Conservation (phyloP, 768 basidiomycete species). For the Pulveroboletus sp. region DNA sequence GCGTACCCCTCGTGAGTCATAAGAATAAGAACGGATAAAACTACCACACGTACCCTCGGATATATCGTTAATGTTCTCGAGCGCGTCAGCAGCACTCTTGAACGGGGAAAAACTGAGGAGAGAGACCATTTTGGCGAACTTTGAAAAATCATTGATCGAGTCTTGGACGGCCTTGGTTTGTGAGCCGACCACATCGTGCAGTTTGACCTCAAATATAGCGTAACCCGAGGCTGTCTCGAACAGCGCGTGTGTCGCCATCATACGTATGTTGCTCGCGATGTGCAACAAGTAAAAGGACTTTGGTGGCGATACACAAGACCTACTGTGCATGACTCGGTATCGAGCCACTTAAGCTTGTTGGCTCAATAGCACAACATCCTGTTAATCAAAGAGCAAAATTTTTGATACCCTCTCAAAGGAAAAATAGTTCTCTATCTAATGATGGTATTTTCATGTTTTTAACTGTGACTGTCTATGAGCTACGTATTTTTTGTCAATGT, state of each 20-base stretch:
- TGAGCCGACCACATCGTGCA: constrained; percentile 82
- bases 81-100: constrained; percentile 86
- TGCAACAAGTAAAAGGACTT: constrained; percentile 5
- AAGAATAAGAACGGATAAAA: neutral
- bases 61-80: constrained; percentile 94
- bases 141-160: constrained; percentile 79
- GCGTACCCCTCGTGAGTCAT: neutral
- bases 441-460: too few relatives aligned
- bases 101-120: constrained; percentile 90
- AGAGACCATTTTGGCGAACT: constrained; percentile 90
- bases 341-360: too few relatives aligned
- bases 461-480: too few relatives aligned
- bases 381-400: too few relatives aligned
- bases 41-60: constrained; percentile 71
- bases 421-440: too few relatives aligned
- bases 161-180: constrained; percentile 76
- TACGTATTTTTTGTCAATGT: too few relatives aligned
- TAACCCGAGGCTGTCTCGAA: constrained; percentile 95
- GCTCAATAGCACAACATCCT: too few relatives aligned
- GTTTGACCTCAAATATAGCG: constrained; percentile 84
- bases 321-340: too few relatives aligned
- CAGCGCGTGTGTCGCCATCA: constrained; percentile 78
- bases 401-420: too few relatives aligned
- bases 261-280: constrained; percentile 28
- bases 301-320: constrained; percentile 1